phyloP scores from a whole-genome alignment of 2,329 filamentous ascomycete species.

The Stemphylium beticola region DNA sequence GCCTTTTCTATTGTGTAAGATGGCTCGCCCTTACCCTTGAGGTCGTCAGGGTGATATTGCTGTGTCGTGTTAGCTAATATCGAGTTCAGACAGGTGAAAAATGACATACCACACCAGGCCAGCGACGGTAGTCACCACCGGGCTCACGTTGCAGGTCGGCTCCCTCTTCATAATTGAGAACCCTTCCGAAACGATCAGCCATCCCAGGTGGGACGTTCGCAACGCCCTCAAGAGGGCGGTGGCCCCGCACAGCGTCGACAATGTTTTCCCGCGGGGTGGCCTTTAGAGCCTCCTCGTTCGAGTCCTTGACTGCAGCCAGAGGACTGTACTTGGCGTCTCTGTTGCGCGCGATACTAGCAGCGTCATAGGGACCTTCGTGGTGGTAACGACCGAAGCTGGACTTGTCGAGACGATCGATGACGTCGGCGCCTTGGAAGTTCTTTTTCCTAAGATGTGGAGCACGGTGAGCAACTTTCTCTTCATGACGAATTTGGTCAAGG shows the following conservation, averaged over 20 bases:
- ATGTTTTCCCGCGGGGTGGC: conserved; percentile 84
- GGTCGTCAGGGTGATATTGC: conserved; percentile 74
- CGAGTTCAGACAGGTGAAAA: neutral
- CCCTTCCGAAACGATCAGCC: conserved; percentile 69
- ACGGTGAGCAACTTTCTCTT: conserved; percentile 70
- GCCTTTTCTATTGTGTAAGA: conserved; percentile 73
- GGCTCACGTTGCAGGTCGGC: conserved; percentile 83
- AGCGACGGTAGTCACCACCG: conserved; percentile 80
- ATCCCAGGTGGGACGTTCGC: conserved; percentile 77
- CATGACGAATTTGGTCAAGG: conserved; percentile 68
- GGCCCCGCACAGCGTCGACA: conserved; percentile 71
- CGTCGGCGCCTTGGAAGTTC: conserved; percentile 72
- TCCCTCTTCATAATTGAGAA: conserved; percentile 84
- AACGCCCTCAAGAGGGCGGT: conserved; percentile 81
- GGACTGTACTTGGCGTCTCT: conserved; percentile 67
- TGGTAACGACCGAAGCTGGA: conserved; percentile 73
- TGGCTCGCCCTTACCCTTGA: conserved; percentile 84
- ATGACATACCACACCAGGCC: conserved; percentile 71
- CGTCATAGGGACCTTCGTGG: conserved; percentile 90
- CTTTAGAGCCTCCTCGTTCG: conserved; percentile 76
- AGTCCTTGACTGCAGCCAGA: conserved; percentile 74
- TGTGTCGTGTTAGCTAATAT: conserved; percentile 23
- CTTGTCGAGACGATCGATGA: conserved; percentile 80
- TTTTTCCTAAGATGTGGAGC: conserved; percentile 70
- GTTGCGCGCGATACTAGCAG: conserved; percentile 77